Evolutionary conservation across 2,329 filamentous ascomycete species (phyloP).

Genomic region (Diaporthe sp.): DNA sequence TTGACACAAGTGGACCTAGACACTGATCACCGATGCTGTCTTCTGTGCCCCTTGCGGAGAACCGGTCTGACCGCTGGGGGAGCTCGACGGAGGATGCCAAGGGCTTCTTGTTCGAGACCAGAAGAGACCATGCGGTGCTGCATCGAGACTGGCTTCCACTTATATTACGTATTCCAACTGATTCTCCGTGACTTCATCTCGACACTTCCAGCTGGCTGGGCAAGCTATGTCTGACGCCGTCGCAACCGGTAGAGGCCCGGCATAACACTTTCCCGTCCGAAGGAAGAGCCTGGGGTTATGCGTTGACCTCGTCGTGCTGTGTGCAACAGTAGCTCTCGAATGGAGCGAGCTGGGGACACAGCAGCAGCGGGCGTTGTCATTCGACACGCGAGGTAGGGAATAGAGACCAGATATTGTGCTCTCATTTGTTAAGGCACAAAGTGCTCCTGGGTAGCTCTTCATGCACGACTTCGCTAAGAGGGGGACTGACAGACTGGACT

Average conservation of each 20-base stretch:
- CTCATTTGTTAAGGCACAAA: neutral
- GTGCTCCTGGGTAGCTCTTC: neutral
- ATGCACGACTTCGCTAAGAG: conserved; percentile 2
- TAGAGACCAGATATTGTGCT: neutral
- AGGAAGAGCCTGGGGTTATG: neutral
- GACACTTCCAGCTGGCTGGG: neutral
- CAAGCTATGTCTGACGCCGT: neutral
- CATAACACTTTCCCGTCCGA: neutral
- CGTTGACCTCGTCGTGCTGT: neutral
- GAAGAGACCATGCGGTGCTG: neutral
- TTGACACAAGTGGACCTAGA: conserved; percentile 30
- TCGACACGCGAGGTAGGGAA: conserved; percentile 8
- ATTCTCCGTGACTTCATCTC: neutral
- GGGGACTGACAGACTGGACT: neutral
- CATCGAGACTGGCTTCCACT: conserved; percentile 1
- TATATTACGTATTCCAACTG: neutral
- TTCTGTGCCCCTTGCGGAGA: conserved; percentile 2
- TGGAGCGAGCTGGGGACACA: conserved; percentile 7
- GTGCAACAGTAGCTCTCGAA: neutral
- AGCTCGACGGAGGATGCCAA: neutral
- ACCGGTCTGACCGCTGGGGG: neutral
- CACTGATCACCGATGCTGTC: conserved; percentile 13
- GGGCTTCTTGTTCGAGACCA: neutral
- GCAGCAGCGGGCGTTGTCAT: neutral
- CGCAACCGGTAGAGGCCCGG: neutral